Evolutionary conservation across 768 basidiomycete genomes (phyloP), one percentile per base, ranked within the genome.

Genomic region (Cystofilobasidium macerans): DNA sequence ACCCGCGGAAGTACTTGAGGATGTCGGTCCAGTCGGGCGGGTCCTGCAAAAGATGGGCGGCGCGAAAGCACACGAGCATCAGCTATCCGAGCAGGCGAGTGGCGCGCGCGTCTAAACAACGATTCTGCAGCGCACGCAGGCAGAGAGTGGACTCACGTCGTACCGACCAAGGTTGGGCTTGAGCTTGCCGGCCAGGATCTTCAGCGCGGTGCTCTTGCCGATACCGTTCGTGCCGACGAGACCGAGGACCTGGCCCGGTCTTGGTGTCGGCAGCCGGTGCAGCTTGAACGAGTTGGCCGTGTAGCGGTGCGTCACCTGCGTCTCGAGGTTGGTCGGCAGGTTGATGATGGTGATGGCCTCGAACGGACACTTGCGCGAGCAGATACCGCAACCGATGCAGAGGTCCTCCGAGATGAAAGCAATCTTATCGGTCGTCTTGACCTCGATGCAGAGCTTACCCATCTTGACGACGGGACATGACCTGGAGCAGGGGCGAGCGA

Each of bases 1-100:
- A 97, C 61, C 95, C 95, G 69, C 95, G 86, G 82, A 97, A 99
- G 76, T 99, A 88, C 77, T 94, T 94, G 59, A 99, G 79, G 70
- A 99, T 97, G 75, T 98, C 95, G 75, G 90, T 86, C 95, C 95
- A 99, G 74, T 98, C 95, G 22, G 95, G 95, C 26, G 95, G 95
- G 75, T 95, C 89, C 89, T 91, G 35, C 12, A n/a, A 61, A 20
- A 24, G 35, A 3, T 36, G 0, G 22, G 30, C 32, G 47, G 35
- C 20, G 14, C 4, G 13, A 18, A 22, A 60, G 48, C n/a, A 38
- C 32, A 14, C 12, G 18, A 20, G 38, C 11, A 26, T 57, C 57
- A 13, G 58, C 36, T 67, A 70, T 57, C 45, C 45, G 54, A 43
- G 24, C 35, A 36, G 9, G 12, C 51, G 32, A 22, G 42, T 51